Evolutionary conservation across 176 grass and related monocot genomes (phyloP).

Genomic region (Oryza coarctata): DNA sequence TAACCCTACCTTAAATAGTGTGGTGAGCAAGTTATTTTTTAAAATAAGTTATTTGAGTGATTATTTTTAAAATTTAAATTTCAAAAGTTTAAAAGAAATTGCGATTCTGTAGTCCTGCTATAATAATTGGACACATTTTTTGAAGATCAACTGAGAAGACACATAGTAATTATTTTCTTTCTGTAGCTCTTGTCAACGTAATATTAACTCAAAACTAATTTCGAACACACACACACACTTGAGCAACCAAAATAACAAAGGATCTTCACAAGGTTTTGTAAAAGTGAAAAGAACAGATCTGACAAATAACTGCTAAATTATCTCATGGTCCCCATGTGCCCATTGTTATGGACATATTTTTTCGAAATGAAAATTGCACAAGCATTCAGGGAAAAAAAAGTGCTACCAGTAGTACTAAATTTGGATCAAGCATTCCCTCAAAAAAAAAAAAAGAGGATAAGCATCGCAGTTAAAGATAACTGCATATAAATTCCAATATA

Average conservation of each 20-base stretch:
- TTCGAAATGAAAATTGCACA: not conserved
- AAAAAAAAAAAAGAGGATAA: too few relatives aligned
- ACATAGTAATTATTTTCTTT: not conserved
- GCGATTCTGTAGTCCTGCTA: not conserved
- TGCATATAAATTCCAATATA: conserved; percentile 21
- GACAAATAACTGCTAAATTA: not conserved
- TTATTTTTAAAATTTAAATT: too few relatives aligned
- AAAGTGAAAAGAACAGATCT: not conserved
- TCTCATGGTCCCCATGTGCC: not conserved
- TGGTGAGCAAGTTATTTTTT: too few relatives aligned
- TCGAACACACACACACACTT: not conserved
- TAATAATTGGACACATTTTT: not conserved
- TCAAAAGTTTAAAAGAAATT: too few relatives aligned
- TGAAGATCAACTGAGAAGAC: not conserved
- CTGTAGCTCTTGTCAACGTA: not conserved
- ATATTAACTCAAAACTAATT: not conserved
- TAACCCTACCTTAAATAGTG: too few relatives aligned
- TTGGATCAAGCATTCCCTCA: too few relatives aligned
- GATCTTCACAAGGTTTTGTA: not conserved
- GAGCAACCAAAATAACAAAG: not conserved
- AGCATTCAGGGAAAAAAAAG: not conserved
- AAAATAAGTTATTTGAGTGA: too few relatives aligned
- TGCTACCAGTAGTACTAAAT: not conserved
- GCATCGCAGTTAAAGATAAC: not conserved
- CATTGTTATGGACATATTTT: not conserved